These are phyloP conservation scores for Mycena rebaudengoi DNA, from an alignment of 768 basidiomycete genomes.

Conservation along the genomic window DNA sequence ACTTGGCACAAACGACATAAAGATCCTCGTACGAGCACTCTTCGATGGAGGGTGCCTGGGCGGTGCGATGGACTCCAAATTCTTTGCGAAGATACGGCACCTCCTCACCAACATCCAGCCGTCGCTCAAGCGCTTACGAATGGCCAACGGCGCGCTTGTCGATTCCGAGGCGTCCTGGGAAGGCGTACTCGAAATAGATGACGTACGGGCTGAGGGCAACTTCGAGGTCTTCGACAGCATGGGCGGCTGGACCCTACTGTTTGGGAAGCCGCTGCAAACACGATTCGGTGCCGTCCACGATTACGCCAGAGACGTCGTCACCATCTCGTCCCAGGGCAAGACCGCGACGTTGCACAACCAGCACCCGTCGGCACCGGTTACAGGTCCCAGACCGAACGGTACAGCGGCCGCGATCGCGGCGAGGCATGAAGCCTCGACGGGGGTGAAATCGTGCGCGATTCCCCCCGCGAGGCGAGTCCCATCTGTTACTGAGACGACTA, in stretches of 20 bases:
- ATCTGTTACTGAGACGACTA: neutral
- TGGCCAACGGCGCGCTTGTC: conserved; percentile 41
- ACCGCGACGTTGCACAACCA: neutral
- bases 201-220: neutral
- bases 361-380: neutral
- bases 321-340: neutral
- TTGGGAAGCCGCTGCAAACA: conserved; percentile 28
- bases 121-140: conserved; percentile 30
- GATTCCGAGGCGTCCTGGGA: conserved; percentile 27
- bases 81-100: too few relatives aligned
- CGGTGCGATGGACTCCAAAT: too few relatives aligned
- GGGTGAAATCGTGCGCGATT: neutral
- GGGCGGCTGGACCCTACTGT: conserved; percentile 22
- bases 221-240: conserved; percentile 35
- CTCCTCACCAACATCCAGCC: too few relatives aligned
- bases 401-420: neutral
- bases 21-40: too few relatives aligned
- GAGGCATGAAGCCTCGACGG: neutral
- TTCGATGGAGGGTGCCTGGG: too few relatives aligned
- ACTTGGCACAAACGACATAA: too few relatives aligned
- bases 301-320: conserved; percentile 9
- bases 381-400: too few relatives aligned
- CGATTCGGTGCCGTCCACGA: conserved; percentile 18
- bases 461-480: neutral
- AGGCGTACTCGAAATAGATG: conserved; percentile 25